Conservation (phyloP, 2,329 filamentous ascomycete species). For the Dothiorella sarmentorum region DNA sequence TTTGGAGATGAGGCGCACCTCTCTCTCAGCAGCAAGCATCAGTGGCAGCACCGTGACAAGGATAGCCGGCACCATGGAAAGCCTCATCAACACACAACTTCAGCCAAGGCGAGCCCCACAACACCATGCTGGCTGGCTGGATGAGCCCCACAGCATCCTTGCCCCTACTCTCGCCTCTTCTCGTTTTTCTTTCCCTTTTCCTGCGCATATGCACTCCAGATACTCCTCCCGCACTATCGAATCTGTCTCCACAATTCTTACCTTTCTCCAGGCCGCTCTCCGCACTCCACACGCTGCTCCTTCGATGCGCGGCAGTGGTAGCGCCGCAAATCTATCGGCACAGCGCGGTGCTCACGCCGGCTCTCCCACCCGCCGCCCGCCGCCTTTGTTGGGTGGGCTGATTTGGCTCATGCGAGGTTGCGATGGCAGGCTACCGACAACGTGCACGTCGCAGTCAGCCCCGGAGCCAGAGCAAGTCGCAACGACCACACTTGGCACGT, state of each 20-base stretch:
- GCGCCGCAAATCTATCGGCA: neutral
- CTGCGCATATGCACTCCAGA: neutral
- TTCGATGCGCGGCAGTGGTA: neutral
- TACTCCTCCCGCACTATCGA: neutral
- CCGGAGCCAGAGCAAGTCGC: neutral
- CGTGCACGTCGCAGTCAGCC: conserved; percentile 1
- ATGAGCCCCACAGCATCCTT: conserved; percentile 2
- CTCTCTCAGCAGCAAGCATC: neutral
- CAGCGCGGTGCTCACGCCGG: neutral
- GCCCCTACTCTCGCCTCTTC: neutral
- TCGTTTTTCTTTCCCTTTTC: neutral
- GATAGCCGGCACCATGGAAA: neutral
- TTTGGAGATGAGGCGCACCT: neutral
- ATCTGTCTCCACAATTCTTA: neutral
- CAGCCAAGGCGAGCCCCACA: neutral
- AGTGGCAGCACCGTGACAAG: neutral
- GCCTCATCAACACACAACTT: conserved; percentile 2
- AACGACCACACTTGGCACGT: neutral
- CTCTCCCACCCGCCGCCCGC: neutral
- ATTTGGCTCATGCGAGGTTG: neutral
- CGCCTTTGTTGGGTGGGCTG: neutral
- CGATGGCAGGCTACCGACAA: neutral
- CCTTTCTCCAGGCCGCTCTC: neutral
- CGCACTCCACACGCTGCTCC: neutral
- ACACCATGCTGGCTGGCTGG: neutral